Percentiles rank a stretch among this genome's conserved stretches.
Conservation (phyloP, 169 alveolate genomes). For the Plasmodium yoelii region DNA sequence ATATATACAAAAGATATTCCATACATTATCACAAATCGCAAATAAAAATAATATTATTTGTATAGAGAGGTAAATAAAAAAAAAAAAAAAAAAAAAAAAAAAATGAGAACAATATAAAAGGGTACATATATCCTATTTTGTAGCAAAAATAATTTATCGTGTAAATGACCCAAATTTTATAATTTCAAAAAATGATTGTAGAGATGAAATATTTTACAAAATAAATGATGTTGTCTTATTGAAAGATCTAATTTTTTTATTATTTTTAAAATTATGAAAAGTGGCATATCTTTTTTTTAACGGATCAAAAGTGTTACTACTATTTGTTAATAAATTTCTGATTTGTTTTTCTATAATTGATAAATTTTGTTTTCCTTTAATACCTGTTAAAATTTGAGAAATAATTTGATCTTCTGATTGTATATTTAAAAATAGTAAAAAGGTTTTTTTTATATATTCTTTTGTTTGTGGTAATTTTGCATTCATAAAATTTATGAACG, state of each 20-base stretch:
- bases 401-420: conserved; percentile 32
- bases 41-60: too few relatives aligned
- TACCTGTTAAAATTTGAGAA: conserved; percentile 4
- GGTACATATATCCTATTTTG: too few relatives aligned
- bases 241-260: background rate
- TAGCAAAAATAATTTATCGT: too few relatives aligned
- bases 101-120: too few relatives aligned
- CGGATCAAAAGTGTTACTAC: background rate
- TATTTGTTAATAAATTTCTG: conserved; percentile 17
- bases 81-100: too few relatives aligned
- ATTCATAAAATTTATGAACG: conserved; percentile 52
- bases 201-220: background rate
- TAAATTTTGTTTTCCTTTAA: conserved; percentile 13
- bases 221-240: conserved; percentile 46
- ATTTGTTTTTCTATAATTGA: conserved; percentile 30
- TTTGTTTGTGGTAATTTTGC: conserved; percentile 70
- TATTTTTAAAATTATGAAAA: conserved; percentile 55
- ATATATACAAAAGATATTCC: too few relatives aligned
- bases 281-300: conserved; percentile 40
- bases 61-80: too few relatives aligned
- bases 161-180: too few relatives aligned
- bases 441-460: conserved; percentile 35
- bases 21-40: too few relatives aligned
- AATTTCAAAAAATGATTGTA: too few relatives aligned
- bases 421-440: conserved; percentile 10